A percentile compares a stretch with the other conserved stretches of the same genome.
These are phyloP conservation scores for Blastomyces emzantsi DNA, from an alignment of 2,329 filamentous ascomycete species.

Conservation along the genomic window DNA sequence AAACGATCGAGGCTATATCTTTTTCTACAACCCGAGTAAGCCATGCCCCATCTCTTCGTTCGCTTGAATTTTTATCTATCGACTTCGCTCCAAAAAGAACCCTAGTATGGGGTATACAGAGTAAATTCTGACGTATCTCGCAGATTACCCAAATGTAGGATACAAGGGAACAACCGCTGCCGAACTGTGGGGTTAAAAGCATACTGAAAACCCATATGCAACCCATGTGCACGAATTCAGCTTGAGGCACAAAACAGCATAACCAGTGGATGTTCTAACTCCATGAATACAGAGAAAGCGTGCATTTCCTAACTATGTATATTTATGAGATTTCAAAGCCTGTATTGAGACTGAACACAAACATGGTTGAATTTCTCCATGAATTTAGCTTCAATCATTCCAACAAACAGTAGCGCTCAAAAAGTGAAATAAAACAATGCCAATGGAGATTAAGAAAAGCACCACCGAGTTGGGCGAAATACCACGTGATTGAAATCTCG, in stretches of 20 bases:
- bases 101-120: neutral
- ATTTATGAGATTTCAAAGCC: neutral
- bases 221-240: neutral
- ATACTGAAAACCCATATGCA: neutral
- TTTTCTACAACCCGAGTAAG: neutral
- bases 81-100: neutral
- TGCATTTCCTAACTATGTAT: too few species aligned
- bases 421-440: neutral
- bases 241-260: neutral
- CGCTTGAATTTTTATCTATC: neutral
- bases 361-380: neutral
- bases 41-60: neutral
- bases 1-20: conserved; percentile 4
- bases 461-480: neutral
- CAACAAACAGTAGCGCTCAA: neutral
- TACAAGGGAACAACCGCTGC: neutral
- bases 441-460: neutral
- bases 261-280: too few species aligned
- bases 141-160: neutral
- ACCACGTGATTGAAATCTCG: neutral
- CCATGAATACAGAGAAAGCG: neutral
- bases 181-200: neutral
- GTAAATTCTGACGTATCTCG: neutral
- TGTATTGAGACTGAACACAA: neutral
- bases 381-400: neutral